Conservation (phyloP, 345 rosid species). For the Citrus cavaleriei region DNA sequence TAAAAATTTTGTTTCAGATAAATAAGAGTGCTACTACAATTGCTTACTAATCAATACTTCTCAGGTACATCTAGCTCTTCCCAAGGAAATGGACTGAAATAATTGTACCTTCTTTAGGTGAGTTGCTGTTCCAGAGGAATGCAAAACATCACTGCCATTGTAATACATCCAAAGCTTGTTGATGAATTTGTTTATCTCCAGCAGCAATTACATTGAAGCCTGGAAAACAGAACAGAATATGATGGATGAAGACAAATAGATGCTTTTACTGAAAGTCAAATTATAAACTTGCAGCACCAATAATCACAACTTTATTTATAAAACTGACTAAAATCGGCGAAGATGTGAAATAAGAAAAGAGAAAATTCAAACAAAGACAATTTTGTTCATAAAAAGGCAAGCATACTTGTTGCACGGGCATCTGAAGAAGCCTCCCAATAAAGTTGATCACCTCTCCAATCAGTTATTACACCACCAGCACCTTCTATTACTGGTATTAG, state of each 20-base stretch:
- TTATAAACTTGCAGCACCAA: neutral
- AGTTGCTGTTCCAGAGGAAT: neutral
- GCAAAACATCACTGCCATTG: slow-evolving; percentile 27
- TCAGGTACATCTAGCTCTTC: neutral
- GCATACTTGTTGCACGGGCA: slow-evolving; percentile 57
- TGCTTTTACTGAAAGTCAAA: neutral
- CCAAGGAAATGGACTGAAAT: neutral
- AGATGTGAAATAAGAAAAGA: neutral
- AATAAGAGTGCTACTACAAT: neutral
- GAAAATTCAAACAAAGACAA: neutral
- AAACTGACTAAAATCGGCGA: neutral
- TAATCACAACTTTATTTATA: neutral
- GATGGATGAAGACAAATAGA: neutral
- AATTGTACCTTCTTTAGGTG: neutral
- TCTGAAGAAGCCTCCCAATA: slow-evolving; percentile 75
- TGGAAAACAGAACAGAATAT: slow-evolving; percentile 23
- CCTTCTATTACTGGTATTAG: slow-evolving; percentile 92
- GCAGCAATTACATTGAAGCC: slow-evolving; percentile 86
- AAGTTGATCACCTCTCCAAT: slow-evolving; percentile 73
- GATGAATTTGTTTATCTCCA: slow-evolving; percentile 66
- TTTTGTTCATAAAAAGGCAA: neutral
- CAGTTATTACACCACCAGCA: slow-evolving; percentile 82
- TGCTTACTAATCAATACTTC: neutral
- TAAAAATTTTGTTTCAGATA: neutral
- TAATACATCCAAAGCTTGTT: slow-evolving; percentile 44